These are phyloP conservation scores for Arachnomyces sp. DNA, from an alignment of 2,329 filamentous ascomycete genomes.

Conservation along the genomic window DNA sequence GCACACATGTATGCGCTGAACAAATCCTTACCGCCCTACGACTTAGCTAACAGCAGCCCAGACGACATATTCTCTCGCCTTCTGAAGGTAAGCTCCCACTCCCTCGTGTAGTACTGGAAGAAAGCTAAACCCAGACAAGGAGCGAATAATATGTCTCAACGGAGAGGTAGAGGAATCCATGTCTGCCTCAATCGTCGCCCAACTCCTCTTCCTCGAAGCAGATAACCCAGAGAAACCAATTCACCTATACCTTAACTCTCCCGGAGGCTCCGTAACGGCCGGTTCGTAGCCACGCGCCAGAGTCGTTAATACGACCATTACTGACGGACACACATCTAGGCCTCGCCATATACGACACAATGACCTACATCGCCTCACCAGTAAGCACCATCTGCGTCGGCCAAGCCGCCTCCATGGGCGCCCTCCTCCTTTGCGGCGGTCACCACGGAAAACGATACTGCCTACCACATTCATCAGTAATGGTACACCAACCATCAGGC, in stretches of 20 bases:
- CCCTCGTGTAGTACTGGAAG: not conserved
- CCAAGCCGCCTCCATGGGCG: slow-evolving; percentile 91
- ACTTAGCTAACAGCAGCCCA: slow-evolving; percentile 30
- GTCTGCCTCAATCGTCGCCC: slow-evolving; percentile 89
- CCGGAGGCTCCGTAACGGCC: slow-evolving; percentile 85
- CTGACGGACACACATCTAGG: slow-evolving; percentile 15
- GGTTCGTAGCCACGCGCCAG: slow-evolving; percentile 30
- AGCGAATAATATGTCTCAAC: slow-evolving; percentile 90
- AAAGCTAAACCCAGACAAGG: slow-evolving; percentile 41
- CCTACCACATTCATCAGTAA: slow-evolving; percentile 86
- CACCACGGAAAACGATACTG: slow-evolving; percentile 77
- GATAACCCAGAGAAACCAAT: slow-evolving; percentile 93
- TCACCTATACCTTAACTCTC: slow-evolving; percentile 95
- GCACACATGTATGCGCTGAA: slow-evolving; percentile 58
- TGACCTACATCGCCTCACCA: slow-evolving; percentile 89
- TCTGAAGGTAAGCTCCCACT: slow-evolving; percentile 50
- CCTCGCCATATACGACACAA: slow-evolving; percentile 93
- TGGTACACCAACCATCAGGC: slow-evolving; percentile 93
- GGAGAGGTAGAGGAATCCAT: slow-evolving; percentile 83
- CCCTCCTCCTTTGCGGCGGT: slow-evolving; percentile 77
- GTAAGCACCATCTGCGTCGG: slow-evolving; percentile 94
- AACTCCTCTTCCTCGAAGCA: slow-evolving; percentile 95
- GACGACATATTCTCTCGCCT: slow-evolving; percentile 78
- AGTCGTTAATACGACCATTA: not conserved
- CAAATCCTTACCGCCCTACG: slow-evolving; percentile 8